Evolutionary conservation across 306 rosid genomes (phyloP), one percentile per base, ranked within the genome.

Genomic region (Cyamopsis tetragonoloba): DNA sequence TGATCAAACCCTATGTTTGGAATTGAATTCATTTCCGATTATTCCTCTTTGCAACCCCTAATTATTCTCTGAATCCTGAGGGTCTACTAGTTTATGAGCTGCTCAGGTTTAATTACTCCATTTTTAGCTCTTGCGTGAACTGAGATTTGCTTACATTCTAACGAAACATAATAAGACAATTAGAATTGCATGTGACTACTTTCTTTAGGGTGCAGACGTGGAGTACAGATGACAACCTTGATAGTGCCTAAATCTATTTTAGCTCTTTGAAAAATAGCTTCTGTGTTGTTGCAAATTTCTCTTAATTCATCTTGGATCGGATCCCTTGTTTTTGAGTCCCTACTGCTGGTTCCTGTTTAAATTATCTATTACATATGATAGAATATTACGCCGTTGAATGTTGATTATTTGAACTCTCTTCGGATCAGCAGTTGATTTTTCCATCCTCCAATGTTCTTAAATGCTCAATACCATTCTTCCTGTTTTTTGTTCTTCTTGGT

Each of bases 81-180:
- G 43, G 35, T 74, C 11, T 58, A n/a, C 55, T n/a, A 56, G 9
- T 65, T 58, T 58, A 14, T 65, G 27, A 51, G 35, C 56, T 60
- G 13, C 72, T 61, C 58, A 10, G 12, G 31, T 58, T 35, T 26
- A 74, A 79, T 55, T 50, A 27, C 32, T 76, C 43, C 75, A 15
- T 34, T 28, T 66, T 59, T 46, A 57, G 7, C 72, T 47, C 41
- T 30, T 32, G 23, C 6, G 10, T 48, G 19, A 62, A 63, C n/a
- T 32, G 38, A 41, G 1, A 22, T 14, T 39, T 2, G 22, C 22
- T 54, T 26, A 17, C 43, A 0, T 43, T 62, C 20, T 2, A 15
- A 61, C 27, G 7, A 50, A 27, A 19, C 41, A 22, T 56, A 44
- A 0, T 2, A 19, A 30, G n/a, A n/a, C n/a, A n/a, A n/a, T n/a